Evolutionary conservation across 495 filamentous ascomycete genomes (phyloP).

Genomic region (Penicillium samsonianum): DNA sequence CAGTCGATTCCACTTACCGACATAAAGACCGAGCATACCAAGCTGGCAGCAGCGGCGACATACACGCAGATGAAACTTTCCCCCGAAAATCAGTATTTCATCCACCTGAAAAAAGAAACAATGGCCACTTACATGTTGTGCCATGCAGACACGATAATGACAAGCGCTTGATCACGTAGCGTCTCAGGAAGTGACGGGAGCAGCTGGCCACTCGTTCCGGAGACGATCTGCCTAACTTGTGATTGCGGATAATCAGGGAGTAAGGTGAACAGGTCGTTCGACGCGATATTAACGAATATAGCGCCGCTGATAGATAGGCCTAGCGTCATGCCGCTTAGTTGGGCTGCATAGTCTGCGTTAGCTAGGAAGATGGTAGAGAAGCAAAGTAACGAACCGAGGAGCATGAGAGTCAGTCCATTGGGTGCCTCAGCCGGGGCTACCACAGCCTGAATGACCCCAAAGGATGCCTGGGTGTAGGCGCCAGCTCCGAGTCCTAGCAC

Average conservation of each 20-base stretch:
- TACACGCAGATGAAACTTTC: background rate
- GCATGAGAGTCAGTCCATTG: constrained; percentile 48
- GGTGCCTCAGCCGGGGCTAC: constrained; percentile 39
- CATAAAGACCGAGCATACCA: background rate
- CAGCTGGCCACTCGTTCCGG: constrained; percentile 7
- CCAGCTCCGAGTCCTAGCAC: constrained; percentile 56
- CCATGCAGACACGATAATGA: constrained; percentile 6
- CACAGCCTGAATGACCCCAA: constrained; percentile 53
- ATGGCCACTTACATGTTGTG: background rate
- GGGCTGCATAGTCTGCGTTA: background rate
- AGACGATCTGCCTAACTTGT: constrained; percentile 3
- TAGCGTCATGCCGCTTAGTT: constrained; percentile 2
- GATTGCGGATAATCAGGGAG: background rate
- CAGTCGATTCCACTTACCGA: background rate
- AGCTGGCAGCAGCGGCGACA: background rate
- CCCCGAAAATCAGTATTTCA: background rate
- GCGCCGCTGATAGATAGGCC: constrained; percentile 50
- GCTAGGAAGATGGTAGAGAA: background rate
- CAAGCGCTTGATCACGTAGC: constrained; percentile 2
- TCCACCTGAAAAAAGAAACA: background rate
- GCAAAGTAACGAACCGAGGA: constrained; percentile 10
- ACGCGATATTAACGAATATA: constrained; percentile 56
- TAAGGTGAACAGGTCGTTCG: background rate
- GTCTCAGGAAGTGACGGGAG: background rate
- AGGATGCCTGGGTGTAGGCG: constrained; percentile 49